Base-by-base conservation (phyloP, 2,329 filamentous ascomycete species). In the Cordyceps pruinosa region DNA sequence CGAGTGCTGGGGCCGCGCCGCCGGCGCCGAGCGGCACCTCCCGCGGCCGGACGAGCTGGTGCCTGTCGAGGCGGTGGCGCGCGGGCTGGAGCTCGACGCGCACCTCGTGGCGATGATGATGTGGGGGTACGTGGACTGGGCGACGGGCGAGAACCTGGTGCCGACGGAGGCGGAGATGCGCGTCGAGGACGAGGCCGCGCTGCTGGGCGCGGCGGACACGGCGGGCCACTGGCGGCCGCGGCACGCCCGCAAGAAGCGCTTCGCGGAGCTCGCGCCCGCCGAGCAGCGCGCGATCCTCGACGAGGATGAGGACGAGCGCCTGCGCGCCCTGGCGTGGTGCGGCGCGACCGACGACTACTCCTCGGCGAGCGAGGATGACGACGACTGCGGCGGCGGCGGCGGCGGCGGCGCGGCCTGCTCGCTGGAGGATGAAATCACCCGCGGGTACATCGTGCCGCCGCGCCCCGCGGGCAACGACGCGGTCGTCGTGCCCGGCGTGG, bases 111-210 rank as follows among this genome's bases (percentile, higher is more conserved):
- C 78, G 58, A 85, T 88, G 77, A 74, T 85, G 62, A 60, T 81
- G 17, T 89, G 81, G 75, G 87, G 88, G 1, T 80, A 80, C 65
- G 71, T 86, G 28, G 76, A 87, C 68, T 76, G 74, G 52, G 49
- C 66, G 5, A 81, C 75, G 1, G 76, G 80, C 49, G 66, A 73
- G 60, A 78, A 84, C 65, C 64, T 82, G 5, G 73, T 77, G 0
- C 79, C 81, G 2, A 73, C 69, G 10, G 68, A 75, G 50, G 75
- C 79, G 49, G 76, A 83, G 65, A 73, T 78, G 62, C 78, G 80
- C 64, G 75, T 83, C 64, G 73, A 70, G 12, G 77, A 82, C 63
- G 72, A 76, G 35, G 64, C 64, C 26, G 63, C 73, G 23, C 60
- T 56, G 7, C 61, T 68, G 45, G 63, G 70, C 42, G n/a, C 12